Evolutionary conservation across 306 rosid genomes (phyloP), one percentile per base, ranked within the genome.

Genomic region (Amphicarpaea edgeworthii): DNA sequence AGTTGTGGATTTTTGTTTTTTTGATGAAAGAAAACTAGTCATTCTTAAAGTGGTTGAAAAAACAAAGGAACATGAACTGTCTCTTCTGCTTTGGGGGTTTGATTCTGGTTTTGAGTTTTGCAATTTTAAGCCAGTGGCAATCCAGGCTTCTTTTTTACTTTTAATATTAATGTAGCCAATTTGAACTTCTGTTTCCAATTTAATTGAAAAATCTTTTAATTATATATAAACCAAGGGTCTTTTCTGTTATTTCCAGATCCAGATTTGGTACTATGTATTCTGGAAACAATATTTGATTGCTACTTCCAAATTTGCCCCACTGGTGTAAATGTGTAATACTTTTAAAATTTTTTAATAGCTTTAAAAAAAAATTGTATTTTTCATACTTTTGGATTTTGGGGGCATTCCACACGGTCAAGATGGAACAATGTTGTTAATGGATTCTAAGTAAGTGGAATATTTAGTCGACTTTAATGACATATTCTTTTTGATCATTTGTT

Each of bases 191-290:
- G 24, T 63, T 64, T 42, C 49, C 53, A 57, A 40, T 70, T 71
- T 42, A 38, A 24, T 68, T 30, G 58, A 37, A 57, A 57, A 26
- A 64, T n/a, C 53, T 63, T 59, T 24, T 40, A 62, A 17, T 77
- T 38, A 19, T 57, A 34, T 54, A 62, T 59, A 66, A 60, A 6
- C 17, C 16, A 51, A 71, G 57, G 23, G 43, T 55, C 58, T 73
- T 72, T 40, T 51, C 10, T 6, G 49, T 54, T 65, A 14, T 74
- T 61, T 53, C 23, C 50, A 81, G 85, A 78, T 78, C 68, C 72
- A 37, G 81, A 41, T 79, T 72, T 40, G 51, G 49, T 46, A 37
- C 8, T 12, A 59, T 28, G 53, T 23, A 43, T 8, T 12, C 65
- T 28, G 53, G 30, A 8, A 7, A 23, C 50, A 69, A 69, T n/a